Evolutionary conservation across 2,329 filamentous ascomycete genomes (phyloP), one percentile per base, ranked within the genome.

Genomic region (Eurotiales sp.): DNA sequence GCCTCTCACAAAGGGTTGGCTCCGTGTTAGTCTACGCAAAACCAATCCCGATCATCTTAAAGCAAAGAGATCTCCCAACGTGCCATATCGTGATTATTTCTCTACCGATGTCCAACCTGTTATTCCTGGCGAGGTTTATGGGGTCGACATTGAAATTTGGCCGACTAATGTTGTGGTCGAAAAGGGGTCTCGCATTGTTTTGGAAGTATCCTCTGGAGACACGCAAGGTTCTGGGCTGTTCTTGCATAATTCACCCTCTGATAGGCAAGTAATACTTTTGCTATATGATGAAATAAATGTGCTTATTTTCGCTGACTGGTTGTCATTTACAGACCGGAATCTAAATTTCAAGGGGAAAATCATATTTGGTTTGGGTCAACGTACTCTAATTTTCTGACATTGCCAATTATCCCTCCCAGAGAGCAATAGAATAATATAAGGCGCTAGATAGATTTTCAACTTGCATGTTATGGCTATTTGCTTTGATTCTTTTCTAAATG

Each of bases 1-100:
- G 0, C 78, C 78, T 1, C 63, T 81, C 7, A 70, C 71, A 45
- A 81, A 81, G 61, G 78, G 78, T 41, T 81, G 77, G 78, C 68
- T 79, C 22, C 75, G 78, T 12, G 72, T 74, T n/a, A 76, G 72
- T 32, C 64, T 79, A 49, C 75, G 78, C n/a, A 23, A 12, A 12
- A n/a, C 15, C 1, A 43, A 43, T 15, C 14, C 22, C 8, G 25
- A 43, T 10, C 14, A 7, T n/a, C 40, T 22, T 3, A 5, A 10
- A 10, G 5, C 5, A 5, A 5, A 10, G 25, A n/a, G n/a, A n/a
- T n/a, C n/a, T n/a, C 25, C 25, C 25, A 6, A 10, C 5, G 5
- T 27, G 25, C 25, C 25, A 10, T 10, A 27, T 27, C 67, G 76
- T 14, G 70, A 77, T 44, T 78, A 78, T 59, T 66, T 69, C 45